Conservation (phyloP, 2,329 filamentous ascomycete genomes). For the Immersiporthe knoxdaviesiana region DNA sequence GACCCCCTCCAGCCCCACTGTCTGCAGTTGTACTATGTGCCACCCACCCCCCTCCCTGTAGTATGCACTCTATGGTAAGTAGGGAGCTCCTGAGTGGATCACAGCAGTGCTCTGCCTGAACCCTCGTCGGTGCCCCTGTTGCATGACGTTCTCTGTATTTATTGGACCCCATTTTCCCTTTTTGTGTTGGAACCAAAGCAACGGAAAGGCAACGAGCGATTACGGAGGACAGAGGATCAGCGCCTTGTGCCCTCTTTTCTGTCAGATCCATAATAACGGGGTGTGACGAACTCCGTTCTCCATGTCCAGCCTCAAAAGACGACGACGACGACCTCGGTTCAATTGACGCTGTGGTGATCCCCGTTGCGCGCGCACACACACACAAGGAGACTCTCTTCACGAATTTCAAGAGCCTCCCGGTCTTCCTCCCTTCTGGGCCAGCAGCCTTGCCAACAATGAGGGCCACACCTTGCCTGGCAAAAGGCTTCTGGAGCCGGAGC, state of each 20-base stretch:
- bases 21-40: background rate
- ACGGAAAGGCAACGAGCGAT: background rate
- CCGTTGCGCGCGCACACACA: no score
- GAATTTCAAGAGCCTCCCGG: background rate
- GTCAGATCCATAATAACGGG: background rate
- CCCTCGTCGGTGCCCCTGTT: background rate
- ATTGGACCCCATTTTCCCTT: background rate
- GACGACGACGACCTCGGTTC: background rate
- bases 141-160: constrained; percentile 7
- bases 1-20: background rate
- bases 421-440: background rate
- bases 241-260: background rate
- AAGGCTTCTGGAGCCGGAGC: constrained; percentile 62
- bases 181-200: background rate
- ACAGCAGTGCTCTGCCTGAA: background rate
- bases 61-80: no score
- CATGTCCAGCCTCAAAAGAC: background rate
- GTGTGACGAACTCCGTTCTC: background rate
- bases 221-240: background rate
- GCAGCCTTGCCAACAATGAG: constrained; percentile 49
- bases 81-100: background rate
- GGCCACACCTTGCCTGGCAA: constrained; percentile 49
- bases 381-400: background rate
- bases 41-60: background rate
- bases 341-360: background rate